Evolutionary conservation across 768 basidiomycete species (phyloP).

Genomic region (Rhodocollybia butyracea): DNA sequence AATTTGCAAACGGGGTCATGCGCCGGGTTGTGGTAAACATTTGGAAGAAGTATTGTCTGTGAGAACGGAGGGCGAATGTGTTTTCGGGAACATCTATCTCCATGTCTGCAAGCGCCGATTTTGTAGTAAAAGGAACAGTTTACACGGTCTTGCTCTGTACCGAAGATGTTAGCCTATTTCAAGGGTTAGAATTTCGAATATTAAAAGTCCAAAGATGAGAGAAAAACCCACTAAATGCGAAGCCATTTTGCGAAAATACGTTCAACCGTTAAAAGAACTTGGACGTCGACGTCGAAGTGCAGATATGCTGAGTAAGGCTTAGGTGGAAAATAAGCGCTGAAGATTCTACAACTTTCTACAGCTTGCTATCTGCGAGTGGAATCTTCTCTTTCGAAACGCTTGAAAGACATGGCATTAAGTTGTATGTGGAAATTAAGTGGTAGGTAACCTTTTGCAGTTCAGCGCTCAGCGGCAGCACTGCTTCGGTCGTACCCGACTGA

Average conservation of each 20-base stretch:
- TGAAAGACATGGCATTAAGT: too few relatives aligned
- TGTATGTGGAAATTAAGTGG: too few relatives aligned
- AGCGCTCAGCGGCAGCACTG: too few relatives aligned
- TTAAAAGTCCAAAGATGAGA: background rate
- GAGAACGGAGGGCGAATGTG: constrained; percentile 98
- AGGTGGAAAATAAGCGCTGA: constrained; percentile 13
- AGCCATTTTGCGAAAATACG: constrained; percentile 37
- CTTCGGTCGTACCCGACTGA: too few relatives aligned
- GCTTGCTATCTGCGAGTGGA: too few relatives aligned
- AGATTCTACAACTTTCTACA: background rate
- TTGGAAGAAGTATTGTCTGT: constrained; percentile 93
- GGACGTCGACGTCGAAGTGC: background rate
- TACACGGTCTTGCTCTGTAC: constrained; percentile 91
- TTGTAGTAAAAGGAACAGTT: constrained; percentile 99
- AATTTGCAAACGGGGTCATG: constrained; percentile 90
- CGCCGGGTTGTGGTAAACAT: constrained; percentile 97
- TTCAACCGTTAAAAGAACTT: background rate
- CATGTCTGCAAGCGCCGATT: constrained; percentile 98
- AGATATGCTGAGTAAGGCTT: constrained; percentile 2
- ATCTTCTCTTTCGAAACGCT: too few relatives aligned
- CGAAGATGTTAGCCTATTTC: constrained; percentile 87
- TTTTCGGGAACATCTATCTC: constrained; percentile 96
- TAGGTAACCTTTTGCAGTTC: too few relatives aligned
- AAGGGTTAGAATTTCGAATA: constrained; percentile 2
- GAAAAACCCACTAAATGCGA: constrained; percentile 68